Evolutionary conservation across 164 flowering plant genomes (phyloP), one percentile per base, ranked within the genome.

Genomic region (Liquidambar formosana): DNA sequence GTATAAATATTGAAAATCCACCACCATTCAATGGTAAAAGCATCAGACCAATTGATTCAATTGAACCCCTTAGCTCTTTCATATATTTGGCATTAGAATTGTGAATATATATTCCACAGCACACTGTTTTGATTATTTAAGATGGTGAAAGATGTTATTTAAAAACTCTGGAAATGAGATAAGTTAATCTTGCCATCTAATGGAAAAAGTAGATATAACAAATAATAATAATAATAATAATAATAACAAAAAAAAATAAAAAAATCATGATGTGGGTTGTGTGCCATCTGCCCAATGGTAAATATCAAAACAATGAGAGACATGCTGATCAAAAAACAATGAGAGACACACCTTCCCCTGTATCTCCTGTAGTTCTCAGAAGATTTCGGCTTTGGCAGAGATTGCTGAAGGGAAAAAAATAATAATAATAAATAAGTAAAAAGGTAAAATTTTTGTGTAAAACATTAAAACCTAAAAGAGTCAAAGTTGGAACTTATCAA

Each of bases 391-490:
- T 66, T 64, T 82, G 82, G 67, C 48, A 65, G 49, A 81, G 74
- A 70, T 78, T 80, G 77, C 94, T 89, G 83, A 71, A 73, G 28
- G 58, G 47, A 67, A 25, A n/a, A 18, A 52, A 33, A 2, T 33
- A 33, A 33, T 2, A 33, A 33, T 2, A 33, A 33, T 13, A 59
- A 13, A 27, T 19, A 41, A 41, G 27, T 21, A 52, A 57, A 38
- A 16, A 69, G 16, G 44, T 4, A 13, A 59, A 43, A 23, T 14
- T 38, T 16, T 1, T n/a, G 22, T 27, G 18, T 10, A 53, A 14
- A 19, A n/a, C 15, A 65, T 13, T 12, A 46, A 47, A 14, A 19
- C 25, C 14, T 14, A 18, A 56, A 21, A 8, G 9, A 26, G 11
- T 25, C 16, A 46, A 63, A 0, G 16, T 5, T 6, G 15, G 33